Evolutionary conservation across 208 protist species (phyloP), one percentile per base, ranked within the genome.

Genomic region (Jaenimonas drosophilae): DNA sequence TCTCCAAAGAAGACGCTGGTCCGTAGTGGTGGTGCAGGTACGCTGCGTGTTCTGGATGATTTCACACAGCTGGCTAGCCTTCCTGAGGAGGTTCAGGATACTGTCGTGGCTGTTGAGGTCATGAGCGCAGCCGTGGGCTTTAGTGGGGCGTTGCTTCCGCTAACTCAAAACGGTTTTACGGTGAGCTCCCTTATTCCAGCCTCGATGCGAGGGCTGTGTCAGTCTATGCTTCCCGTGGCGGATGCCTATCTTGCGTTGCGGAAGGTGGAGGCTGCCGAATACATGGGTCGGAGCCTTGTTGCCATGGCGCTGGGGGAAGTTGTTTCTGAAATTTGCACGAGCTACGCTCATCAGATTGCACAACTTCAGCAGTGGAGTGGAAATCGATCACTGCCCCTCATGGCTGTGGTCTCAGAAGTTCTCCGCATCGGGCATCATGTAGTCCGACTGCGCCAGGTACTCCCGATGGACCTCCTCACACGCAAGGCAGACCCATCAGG

Each of bases 221-320:
- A 76, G 38, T 80, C 73, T 2, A 54, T 87, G 31, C 40, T 89
- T 40, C 78, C 79, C 19, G 66, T 89, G 11, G 84, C 84, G 1
- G 84, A 88, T 43, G 76, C 84, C 21, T 92, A 89, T 46, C 51
- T 75, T 21, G 68, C 69, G 12, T 67, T 92, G 19, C 61, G 67
- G 23, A 59, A 64, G 28, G 65, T 92, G 16, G 77, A 81, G 24
- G 52, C 44, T 38, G 75, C 76, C 9, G 78, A 92, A 62, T 88
- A 74, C 57, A 40, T 62, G 25, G 70, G 73, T 14, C 61, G 70
- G 17, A 88, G 76, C 38, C 62, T 92, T 4, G 79, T 92, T 12
- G 68, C 65, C 4, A 92, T 92, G 84, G 78, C 84, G 21, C 72
- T 92, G 7, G 84, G 78, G 20, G 78, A 92, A 60, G 68, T 71